A percentile compares a stretch with the other conserved stretches of the same genome.
Evolutionary conservation across 1,284 basidiomycete genomes (phyloP).

Genomic region (Agaricales sp.): DNA sequence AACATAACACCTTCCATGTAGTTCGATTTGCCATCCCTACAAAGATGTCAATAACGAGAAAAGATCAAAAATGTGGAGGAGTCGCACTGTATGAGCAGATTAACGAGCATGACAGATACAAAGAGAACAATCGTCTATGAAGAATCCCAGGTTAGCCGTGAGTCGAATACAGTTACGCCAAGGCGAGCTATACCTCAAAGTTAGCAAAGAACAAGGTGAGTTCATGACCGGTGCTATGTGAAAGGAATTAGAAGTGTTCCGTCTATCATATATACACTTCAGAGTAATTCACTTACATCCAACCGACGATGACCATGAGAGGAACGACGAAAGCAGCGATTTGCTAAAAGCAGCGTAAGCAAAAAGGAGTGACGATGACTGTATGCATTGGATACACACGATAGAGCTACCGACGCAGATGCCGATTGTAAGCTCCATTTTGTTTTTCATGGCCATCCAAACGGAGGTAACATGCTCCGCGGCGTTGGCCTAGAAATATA

Average conservation of each 20-base stretch:
- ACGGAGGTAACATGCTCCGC: conserved; percentile 78
- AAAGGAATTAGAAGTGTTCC: conserved; percentile 9
- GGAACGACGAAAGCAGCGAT: conserved; percentile 85
- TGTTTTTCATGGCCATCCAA: conserved; percentile 86
- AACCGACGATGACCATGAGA: conserved; percentile 74
- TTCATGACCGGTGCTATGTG: conserved; percentile 57
- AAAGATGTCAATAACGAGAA: conserved; percentile 7
- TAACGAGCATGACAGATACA: conserved; percentile 76
- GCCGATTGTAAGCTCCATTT: conserved; percentile 81
- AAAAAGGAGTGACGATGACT: conserved; percentile 5
- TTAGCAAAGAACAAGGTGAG: conserved; percentile 79
- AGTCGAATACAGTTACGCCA: conserved; percentile 6
- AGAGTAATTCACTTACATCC: conserved; percentile 42
- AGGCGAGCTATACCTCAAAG: conserved; percentile 45
- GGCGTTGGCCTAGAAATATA: conserved; percentile 42
- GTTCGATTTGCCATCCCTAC: conserved; percentile 72
- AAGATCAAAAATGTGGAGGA: conserved; percentile 3
- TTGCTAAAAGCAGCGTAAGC: conserved; percentile 45
- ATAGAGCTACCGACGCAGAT: conserved; percentile 90
- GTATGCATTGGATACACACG: conserved; percentile 29
- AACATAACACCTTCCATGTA: conserved; percentile 81
- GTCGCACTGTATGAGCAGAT: conserved; percentile 65
- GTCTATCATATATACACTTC: conserved; percentile 1
- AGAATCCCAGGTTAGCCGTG: conserved; percentile 15
- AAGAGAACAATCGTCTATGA: conserved; percentile 74